Evolutionary conservation across 129 eudicot genomes (phyloP).

Genomic region (Tagetes patula): DNA sequence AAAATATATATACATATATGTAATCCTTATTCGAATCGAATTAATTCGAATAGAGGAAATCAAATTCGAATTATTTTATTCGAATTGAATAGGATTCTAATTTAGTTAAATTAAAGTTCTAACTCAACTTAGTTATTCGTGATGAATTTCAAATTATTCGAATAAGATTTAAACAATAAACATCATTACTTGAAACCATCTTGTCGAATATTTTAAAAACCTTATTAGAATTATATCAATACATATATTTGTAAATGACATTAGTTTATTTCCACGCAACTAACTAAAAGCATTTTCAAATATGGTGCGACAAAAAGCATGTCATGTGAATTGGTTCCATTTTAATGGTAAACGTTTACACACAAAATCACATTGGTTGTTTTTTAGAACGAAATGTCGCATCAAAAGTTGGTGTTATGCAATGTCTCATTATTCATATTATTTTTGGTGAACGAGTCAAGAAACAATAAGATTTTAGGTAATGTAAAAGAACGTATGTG

Average conservation of each 20-base stretch:
- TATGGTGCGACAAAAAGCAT: slow-evolving; percentile 29
- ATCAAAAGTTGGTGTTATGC: slow-evolving; percentile 17
- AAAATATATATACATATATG: too few relatives aligned
- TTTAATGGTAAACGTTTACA: slow-evolving; percentile 14
- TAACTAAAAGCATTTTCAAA: slow-evolving; percentile 7
- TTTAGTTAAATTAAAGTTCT: too few relatives aligned
- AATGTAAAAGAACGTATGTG: background rate
- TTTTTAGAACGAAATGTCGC: slow-evolving; percentile 17
- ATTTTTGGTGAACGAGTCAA: background rate
- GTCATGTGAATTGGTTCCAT: slow-evolving; percentile 23
- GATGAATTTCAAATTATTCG: too few relatives aligned
- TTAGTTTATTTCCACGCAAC: background rate
- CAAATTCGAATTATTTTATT: too few relatives aligned
- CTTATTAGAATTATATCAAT: background rate
- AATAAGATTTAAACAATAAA: too few relatives aligned
- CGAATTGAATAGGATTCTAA: too few relatives aligned
- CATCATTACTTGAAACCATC: too few relatives aligned
- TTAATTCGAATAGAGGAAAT: too few relatives aligned
- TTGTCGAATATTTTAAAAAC: too few relatives aligned
- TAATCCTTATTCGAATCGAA: too few relatives aligned
- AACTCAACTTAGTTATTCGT: too few relatives aligned
- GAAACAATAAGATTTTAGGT: background rate
- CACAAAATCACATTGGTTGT: slow-evolving; percentile 12
- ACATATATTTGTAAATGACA: background rate
- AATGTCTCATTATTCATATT: slow-evolving; percentile 4